phyloP scores from a whole-genome alignment of 345 rosid species.

The Euclidium syriacum region DNA sequence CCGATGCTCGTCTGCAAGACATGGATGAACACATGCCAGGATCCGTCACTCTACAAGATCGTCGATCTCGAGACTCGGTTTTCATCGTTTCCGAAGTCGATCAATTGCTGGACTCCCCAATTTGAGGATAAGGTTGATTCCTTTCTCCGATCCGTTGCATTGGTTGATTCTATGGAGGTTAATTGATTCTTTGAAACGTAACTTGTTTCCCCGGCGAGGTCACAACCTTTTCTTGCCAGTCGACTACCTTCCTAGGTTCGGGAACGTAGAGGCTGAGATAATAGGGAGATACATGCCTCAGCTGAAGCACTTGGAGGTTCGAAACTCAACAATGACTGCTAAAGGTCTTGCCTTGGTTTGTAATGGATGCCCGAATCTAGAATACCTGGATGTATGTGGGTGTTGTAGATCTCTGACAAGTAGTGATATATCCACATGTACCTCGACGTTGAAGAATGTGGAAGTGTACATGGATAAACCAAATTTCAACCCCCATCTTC shows the following conservation, averaged over 20 bases:
- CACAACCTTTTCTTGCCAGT: too few species aligned
- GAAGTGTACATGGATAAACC: constrained; percentile 47
- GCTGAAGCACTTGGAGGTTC: constrained; percentile 52
- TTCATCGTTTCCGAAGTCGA: constrained; percentile 34
- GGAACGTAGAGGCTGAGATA: constrained; percentile 45
- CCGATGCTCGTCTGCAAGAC: constrained; percentile 58
- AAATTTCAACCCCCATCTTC: constrained; percentile 48
- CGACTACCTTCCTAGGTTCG: too few species aligned
- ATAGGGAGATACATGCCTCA: constrained; percentile 46
- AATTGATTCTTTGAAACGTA: too few species aligned
- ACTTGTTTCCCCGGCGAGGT: too few species aligned
- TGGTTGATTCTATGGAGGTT: constrained; percentile 39
- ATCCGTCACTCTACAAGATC: constrained; percentile 43
- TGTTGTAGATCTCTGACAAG: constrained; percentile 53
- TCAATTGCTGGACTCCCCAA: constrained; percentile 50
- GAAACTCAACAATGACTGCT: constrained; percentile 46
- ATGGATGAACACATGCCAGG: constrained; percentile 52
- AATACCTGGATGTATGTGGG: constrained; percentile 50
- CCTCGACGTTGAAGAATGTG: constrained; percentile 39
- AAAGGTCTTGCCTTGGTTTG: constrained; percentile 45
- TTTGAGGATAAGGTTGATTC: constrained; percentile 59
- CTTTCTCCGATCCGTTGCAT: constrained; percentile 49
- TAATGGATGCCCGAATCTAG: constrained; percentile 41
- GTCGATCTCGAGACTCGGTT: constrained; percentile 54
- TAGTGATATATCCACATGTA: constrained; percentile 36